Evolutionary conservation across 177 flowering plant genomes (phyloP), one percentile per base, ranked within the genome.

Genomic region (Telopea speciosissima): DNA sequence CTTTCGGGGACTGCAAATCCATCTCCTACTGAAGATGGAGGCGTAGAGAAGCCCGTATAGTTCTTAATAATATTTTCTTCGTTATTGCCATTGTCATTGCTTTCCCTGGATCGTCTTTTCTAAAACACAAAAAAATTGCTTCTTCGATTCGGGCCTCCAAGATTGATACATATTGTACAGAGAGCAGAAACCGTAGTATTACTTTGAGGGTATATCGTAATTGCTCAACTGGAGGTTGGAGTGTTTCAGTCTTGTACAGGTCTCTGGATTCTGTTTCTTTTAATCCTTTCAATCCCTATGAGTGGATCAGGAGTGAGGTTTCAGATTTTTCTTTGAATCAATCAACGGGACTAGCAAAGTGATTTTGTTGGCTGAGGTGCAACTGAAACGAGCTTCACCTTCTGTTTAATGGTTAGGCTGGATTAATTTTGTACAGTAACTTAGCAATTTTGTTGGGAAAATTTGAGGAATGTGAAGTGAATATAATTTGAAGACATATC

Each of bases 1-100:
- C 67, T 23, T 69, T 19, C 40, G 17, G 40, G 25, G 21, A 56
- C 74, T 72, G 72, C 74, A 74, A 78, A 71, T 79, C 81, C 79
- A 70, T 79, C 79, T 80, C 72, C 72, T 63, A 17, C 52, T 16
- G 69, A 78, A 74, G 81, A 82, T 79, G 84, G 83, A 73, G 70
- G 79, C 68, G 59, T 79, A 79, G 83, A 69, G 67, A 68, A 61
- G 25, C 42, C 21, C 42, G 1, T 52, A 19, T 22, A 21, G 31
- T 5, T 36, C 40, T 36, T 36, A 1, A 0, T 24, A 61, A 13
- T 61, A 31, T 61, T 12, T 62, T n/a, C 22, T 31, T 72, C 65
- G 26, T 68, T 44, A 58, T 60, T 49, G 66, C n/a, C 58, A 19
- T 66, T 63, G 72, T 23, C 36, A 28, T 63, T 44, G 52, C 24